Evolutionary conservation across 169 alveolate species (phyloP).

Genomic region (Eimeria tenella): DNA sequence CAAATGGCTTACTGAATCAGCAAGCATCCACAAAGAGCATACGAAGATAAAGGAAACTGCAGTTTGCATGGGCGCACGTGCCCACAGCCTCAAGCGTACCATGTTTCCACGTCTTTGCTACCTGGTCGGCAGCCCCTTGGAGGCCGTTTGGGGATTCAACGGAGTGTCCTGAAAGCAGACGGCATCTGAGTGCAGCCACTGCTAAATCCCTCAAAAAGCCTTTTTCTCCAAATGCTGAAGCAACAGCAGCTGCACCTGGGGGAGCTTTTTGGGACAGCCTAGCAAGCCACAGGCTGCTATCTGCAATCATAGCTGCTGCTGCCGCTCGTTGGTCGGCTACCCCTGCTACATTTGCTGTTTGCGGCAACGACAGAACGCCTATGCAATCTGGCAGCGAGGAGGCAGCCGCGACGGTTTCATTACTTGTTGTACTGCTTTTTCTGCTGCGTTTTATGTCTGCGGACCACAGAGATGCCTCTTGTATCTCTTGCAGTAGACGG

Average conservation of each 20-base stretch:
- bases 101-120: constrained; percentile 31
- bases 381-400: not conserved
- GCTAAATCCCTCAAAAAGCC: not conserved
- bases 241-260: constrained; percentile 30
- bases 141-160: constrained; percentile 14
- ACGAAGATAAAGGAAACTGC: too few relatives aligned
- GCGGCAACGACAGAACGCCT: not conserved
- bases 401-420: not conserved
- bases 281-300: constrained; percentile 53
- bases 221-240: not conserved
- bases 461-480: constrained; percentile 21
- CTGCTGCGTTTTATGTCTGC: constrained; percentile 21
- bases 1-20: too few relatives aligned
- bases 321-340: not conserved
- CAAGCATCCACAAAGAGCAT: too few relatives aligned
- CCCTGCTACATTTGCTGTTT: not conserved
- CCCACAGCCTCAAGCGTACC: not conserved
- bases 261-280: constrained; percentile 53
- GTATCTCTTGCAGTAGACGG: constrained; percentile 44
- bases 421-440: not conserved
- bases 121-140: not conserved
- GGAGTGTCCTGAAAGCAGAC: constrained; percentile 41
- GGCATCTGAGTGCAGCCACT: constrained; percentile 20
- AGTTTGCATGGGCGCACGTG: too few relatives aligned
- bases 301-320: constrained; percentile 47